Evolutionary conservation across 225 moss, liverwort and hornwort species (phyloP).

Genomic region (Straminergon stramineum): DNA sequence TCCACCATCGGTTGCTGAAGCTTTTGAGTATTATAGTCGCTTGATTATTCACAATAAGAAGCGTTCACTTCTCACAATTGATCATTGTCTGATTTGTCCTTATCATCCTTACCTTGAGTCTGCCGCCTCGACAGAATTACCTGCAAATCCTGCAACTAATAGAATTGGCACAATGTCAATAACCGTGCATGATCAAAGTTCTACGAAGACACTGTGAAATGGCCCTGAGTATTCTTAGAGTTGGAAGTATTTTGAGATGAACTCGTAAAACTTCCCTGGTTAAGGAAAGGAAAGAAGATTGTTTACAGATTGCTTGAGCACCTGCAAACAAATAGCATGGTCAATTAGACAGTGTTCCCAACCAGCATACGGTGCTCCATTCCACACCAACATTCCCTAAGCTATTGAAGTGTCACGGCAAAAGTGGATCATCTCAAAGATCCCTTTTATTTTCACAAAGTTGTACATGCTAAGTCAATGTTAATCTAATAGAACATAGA

Average conservation of each 20-base stretch:
- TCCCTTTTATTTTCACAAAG: neutral
- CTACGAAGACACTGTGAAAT: neutral
- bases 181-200: neutral
- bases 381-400: neutral
- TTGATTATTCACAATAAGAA: neutral
- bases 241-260: neutral
- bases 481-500: neutral
- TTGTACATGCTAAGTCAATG: neutral
- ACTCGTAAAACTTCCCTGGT: neutral
- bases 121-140: neutral
- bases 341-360: neutral
- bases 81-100: no score
- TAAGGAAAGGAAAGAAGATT: neutral
- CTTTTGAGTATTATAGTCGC: neutral
- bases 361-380: neutral
- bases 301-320: no score
- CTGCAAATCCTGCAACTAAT: neutral
- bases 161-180: neutral
- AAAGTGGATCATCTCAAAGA: neutral
- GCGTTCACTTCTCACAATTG: neutral
- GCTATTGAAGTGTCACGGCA: neutral
- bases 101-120: neutral
- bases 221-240: neutral
- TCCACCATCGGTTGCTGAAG: neutral
- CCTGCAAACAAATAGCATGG: slow-evolving; percentile 6